Conservation (phyloP, 2,329 filamentous ascomycete species). For the Penicillium sp. region DNA sequence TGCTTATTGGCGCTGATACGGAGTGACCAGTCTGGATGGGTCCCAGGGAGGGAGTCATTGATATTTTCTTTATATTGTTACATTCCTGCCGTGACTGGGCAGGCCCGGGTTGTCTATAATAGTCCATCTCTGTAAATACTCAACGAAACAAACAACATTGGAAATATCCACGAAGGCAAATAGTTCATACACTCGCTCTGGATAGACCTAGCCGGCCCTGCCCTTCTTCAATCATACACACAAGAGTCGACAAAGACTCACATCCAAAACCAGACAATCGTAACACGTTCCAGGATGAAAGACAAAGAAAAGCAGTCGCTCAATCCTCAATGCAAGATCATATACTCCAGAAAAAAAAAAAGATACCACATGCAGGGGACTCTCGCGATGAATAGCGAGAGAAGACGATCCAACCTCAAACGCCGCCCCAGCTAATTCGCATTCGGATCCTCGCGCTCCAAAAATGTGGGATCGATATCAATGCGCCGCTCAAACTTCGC, state of each 20-base stretch:
- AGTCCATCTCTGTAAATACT: too few relatives aligned
- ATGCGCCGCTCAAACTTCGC: constrained; percentile 87
- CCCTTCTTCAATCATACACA: not conserved
- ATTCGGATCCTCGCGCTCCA: constrained; percentile 66
- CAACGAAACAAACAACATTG: too few relatives aligned
- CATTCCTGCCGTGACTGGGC: too few relatives aligned
- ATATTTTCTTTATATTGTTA: not conserved
- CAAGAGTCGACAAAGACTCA: not conserved
- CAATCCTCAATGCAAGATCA: constrained; percentile 5
- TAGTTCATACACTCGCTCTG: too few relatives aligned
- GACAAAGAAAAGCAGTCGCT: not conserved
- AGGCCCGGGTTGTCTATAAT: too few relatives aligned
- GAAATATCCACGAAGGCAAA: too few relatives aligned
- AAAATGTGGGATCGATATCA: constrained; percentile 79
- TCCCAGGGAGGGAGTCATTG: not conserved
- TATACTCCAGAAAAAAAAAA: constrained; percentile 7
- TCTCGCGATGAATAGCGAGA: not conserved
- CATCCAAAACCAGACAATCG: not conserved
- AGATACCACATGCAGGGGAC: not conserved
- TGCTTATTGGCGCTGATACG: too few relatives aligned
- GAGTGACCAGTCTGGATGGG: not conserved
- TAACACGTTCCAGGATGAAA: not conserved
- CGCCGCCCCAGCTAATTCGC: constrained; percentile 13
- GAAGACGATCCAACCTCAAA: not conserved
- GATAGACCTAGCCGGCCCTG: too few relatives aligned